Base-by-base conservation (phyloP, 2,329 filamentous ascomycete genomes). In the Lizonia empirigonia region DNA sequence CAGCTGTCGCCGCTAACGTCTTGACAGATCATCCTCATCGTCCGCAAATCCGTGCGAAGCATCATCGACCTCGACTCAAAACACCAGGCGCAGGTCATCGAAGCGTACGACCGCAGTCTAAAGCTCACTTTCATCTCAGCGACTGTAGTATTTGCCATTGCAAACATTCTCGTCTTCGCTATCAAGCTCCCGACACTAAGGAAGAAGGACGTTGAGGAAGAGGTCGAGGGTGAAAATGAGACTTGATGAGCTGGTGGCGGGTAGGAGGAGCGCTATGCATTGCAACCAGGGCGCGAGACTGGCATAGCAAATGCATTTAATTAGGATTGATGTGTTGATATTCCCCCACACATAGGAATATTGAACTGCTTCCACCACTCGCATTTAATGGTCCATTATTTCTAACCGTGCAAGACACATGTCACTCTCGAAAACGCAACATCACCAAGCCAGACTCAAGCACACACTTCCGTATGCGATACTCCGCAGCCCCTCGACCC, bases 171-270 rank as follows among this genome's bases (percentile, higher is more conserved):
- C 40, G 67, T 85, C 2, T 9, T 80, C 27, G 78, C 80, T 0
- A 73, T 87, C 18, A 79, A 75, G 63, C 63, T 88, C 59, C 84
- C 83, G 1, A 76, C 78, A 42, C 40, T 73, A 34, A 63, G 61
- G 44, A 63, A 59, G 45, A 64, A 59, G 29, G 22, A 60, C 15
- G 20, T 4, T 4, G 50, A 55, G n/a, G 44, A 41, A 7, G 59
- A 60, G 13, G 26, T 46, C 7, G 39, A 36, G 5, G 50, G 48
- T 9, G 62, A 57, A 5, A 44, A 46, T 26, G 52, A 38, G 13
- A 26, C 44, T 23, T 15, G 16, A 23, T 7, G 20, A 39, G 20
- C n/a, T n/a, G n/a, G n/a, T n/a, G n/a, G n/a, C n/a, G n/a, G n/a
- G n/a, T n/a, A n/a, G n/a, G n/a, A n/a, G n/a, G n/a, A n/a, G n/a